Evolutionary conservation across 805 yeast species (phyloP).

Genomic region (Candida coleopterorum): DNA sequence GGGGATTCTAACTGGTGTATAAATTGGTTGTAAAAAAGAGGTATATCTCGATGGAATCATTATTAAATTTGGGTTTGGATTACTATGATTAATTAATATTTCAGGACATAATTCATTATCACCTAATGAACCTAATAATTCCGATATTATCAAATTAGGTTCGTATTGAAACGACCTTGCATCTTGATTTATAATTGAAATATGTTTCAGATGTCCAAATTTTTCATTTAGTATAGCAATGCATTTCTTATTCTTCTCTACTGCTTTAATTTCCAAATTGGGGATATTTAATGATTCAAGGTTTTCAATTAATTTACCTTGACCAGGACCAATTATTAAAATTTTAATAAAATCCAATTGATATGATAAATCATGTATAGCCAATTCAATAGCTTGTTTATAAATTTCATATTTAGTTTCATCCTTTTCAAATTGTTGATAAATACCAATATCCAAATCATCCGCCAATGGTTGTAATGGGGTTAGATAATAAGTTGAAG

Average conservation of each 20-base stretch:
- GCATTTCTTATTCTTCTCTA: constrained; percentile 72
- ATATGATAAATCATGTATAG: constrained; percentile 31
- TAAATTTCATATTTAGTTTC: constrained; percentile 63
- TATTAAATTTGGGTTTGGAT: constrained; percentile 9
- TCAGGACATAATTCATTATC: constrained; percentile 91
- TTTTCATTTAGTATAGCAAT: constrained; percentile 44
- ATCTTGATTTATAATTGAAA: constrained; percentile 53
- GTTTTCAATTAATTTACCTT: constrained; percentile 71
- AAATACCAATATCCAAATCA: constrained; percentile 54
- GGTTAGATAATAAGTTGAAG: constrained; percentile 1
- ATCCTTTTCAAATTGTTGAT: constrained; percentile 71
- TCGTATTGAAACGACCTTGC: constrained; percentile 38
- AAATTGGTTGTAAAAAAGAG: constrained; percentile 63
- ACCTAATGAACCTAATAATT: constrained; percentile 85
- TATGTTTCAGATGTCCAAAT: constrained; percentile 42
- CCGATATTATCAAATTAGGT: constrained; percentile 57
- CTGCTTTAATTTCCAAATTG: constrained; percentile 33
- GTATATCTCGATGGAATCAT: constrained; percentile 48
- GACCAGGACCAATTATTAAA: constrained; percentile 80
- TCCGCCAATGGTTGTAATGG: constrained; percentile 74
- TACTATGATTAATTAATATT: constrained; percentile 29
- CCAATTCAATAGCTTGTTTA: constrained; percentile 55
- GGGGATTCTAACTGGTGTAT: constrained; percentile 26
- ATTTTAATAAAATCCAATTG: constrained; percentile 18
- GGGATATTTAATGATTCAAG: constrained; percentile 3